Base-by-base conservation (phyloP, 352 stramenopile genomes). In the Pythium apleroticum region DNA sequence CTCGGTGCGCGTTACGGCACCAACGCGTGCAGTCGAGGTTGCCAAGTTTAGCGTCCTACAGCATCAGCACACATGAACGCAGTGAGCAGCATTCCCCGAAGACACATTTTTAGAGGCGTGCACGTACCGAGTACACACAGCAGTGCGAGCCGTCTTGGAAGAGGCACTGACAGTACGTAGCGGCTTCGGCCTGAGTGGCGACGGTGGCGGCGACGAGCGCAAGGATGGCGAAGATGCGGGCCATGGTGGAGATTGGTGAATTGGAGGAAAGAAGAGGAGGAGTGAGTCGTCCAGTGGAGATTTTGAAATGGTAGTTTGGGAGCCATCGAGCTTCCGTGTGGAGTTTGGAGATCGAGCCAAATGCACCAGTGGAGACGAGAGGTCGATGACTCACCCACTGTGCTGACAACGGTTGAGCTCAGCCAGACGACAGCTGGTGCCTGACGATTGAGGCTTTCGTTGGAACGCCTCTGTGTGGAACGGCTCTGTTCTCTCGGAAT, bases 121-220 rank as follows among this genome's bases (percentile, higher is more conserved):
- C 25, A 54, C 48, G 48, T 33, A 54, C 48, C 25, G 9, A 19
- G 48, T 22, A 22, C 6, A 54, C 25, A 31, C 48, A 54, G 48
- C 48, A 54, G 48, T 54, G 48, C 48, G 48, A 54, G 20, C 48
- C 48, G 24, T 54, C 48, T 28, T 54, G 48, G 48, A 33, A 54
- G 48, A 54, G 48, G 24, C 48, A 54, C 24, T 54, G 48, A 20
- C 48, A 54, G 48, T 35, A 54, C 1, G 25, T 3, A 31, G 48
- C 20, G 17, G 48, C 48, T 28, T 54, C 22, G 48, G 24, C 48
- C 48, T 39, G 33, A 39, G 33, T 15, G 6, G 24, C 30, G 22
- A 54, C 8, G 10, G 48, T 31, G 48, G 6, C 30, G 24, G 48
- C 14, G 48, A 54, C 8, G 8, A 54, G 24, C 10, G 30, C 22